Conservation (phyloP, 805 yeast species). For the Wickerhamomyces queroliae region DNA sequence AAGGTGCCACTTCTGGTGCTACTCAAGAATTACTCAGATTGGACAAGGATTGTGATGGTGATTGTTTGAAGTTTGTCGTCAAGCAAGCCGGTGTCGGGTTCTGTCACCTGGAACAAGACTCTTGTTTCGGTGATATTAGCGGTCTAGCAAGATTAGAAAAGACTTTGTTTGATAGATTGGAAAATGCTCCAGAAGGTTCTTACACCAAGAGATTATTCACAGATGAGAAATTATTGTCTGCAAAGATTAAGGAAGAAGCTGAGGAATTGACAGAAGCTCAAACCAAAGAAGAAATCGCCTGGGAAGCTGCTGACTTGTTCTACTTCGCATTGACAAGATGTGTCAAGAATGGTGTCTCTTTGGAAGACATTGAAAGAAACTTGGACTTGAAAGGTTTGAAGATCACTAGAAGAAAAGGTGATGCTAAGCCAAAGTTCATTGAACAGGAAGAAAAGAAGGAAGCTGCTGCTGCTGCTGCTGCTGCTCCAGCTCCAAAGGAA, state of each 20-base stretch:
- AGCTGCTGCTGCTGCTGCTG: slow-evolving; percentile 16
- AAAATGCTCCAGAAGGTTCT: slow-evolving; percentile 84
- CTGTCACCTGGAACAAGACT: slow-evolving; percentile 77
- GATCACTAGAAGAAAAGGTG: slow-evolving; percentile 91
- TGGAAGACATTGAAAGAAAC: slow-evolving; percentile 78
- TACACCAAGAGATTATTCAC: slow-evolving; percentile 84
- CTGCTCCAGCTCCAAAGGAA: slow-evolving; percentile 14
- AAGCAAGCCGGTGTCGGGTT: slow-evolving; percentile 84
- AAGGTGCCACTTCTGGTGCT: slow-evolving; percentile 96
- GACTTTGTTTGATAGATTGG: slow-evolving; percentile 56
- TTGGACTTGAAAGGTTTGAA: slow-evolving; percentile 78
- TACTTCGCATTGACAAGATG: slow-evolving; percentile 72
- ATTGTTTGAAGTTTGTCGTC: slow-evolving; percentile 82
- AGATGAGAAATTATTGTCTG: slow-evolving; percentile 69
- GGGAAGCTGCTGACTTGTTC: slow-evolving; percentile 96
- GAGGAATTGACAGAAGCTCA: slow-evolving; percentile 90
- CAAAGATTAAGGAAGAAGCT: slow-evolving; percentile 93
- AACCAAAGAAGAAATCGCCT: slow-evolving; percentile 63
- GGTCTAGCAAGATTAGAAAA: slow-evolving; percentile 70
- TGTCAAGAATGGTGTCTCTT: slow-evolving; percentile 69
- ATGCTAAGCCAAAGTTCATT: slow-evolving; percentile 81
- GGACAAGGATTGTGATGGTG: slow-evolving; percentile 87
- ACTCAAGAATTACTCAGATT: slow-evolving; percentile 69
- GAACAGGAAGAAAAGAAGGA: slow-evolving; percentile 23
- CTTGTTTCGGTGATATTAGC: slow-evolving; percentile 71